Percentiles rank a stretch among this genome's conserved stretches.
phyloP scores from a whole-genome alignment of 495 filamentous ascomycete genomes.

The Bathelium albidoporum region DNA sequence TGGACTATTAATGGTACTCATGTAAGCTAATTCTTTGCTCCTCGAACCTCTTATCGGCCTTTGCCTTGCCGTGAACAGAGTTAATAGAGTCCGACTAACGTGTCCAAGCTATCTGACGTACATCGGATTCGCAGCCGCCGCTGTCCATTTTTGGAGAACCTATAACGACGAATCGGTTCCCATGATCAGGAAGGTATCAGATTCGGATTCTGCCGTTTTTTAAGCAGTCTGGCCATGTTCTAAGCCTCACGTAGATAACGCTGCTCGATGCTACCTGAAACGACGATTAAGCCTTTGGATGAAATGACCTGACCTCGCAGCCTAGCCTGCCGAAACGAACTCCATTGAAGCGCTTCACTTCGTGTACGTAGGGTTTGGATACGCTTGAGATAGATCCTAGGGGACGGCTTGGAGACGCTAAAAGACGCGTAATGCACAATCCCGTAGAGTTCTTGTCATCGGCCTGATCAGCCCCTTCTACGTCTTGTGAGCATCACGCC shows the following conservation, averaged over 20 bases:
- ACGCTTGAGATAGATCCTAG: background rate
- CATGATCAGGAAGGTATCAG: constrained; percentile 6
- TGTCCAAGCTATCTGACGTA: background rate
- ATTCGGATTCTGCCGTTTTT: constrained; percentile 3
- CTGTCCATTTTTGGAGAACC: constrained; percentile 4
- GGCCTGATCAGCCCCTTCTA: background rate
- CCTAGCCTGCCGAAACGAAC: background rate
- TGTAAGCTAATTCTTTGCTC: background rate
- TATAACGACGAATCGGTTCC: background rate
- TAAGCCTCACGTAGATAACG: constrained; percentile 1
- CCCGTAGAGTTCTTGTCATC: background rate
- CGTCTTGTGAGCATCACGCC: background rate
- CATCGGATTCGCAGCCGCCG: background rate
- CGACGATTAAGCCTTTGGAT: background rate
- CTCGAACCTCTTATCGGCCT: background rate
- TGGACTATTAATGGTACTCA: constrained; percentile 1
- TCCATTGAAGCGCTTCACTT: constrained; percentile 1
- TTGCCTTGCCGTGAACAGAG: background rate
- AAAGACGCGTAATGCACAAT: background rate
- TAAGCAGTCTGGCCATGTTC: background rate
- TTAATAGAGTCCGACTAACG: background rate
- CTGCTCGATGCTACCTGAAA: constrained; percentile 2
- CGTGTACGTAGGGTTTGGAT: background rate
- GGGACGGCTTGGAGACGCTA: background rate
- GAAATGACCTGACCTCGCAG: background rate